Evolutionary conservation across 2,329 filamentous ascomycete species (phyloP).

Genomic region (Sporothrix pseudoabietina): DNA sequence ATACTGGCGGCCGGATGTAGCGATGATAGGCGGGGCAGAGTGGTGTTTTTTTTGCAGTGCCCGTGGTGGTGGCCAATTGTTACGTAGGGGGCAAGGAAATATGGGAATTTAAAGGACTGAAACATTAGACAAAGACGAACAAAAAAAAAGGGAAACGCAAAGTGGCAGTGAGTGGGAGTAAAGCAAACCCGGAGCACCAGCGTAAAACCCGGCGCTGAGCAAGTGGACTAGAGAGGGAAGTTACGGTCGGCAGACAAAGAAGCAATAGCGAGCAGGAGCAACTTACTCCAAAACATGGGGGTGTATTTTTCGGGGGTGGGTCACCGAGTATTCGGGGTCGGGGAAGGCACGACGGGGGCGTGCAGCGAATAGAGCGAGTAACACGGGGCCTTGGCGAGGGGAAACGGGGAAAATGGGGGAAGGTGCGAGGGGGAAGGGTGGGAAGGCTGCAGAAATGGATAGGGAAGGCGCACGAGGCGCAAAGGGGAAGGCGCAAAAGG

Average conservation of each 20-base stretch:
- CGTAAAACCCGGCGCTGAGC: background rate
- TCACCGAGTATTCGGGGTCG: conserved; percentile 13
- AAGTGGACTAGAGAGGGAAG: conserved; percentile 4
- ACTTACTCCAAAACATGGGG: background rate
- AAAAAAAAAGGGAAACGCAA: background rate
- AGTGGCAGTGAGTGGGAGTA: background rate
- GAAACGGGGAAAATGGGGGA: background rate
- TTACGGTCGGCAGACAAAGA: conserved; percentile 3
- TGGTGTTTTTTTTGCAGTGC: background rate
- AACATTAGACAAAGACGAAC: background rate
- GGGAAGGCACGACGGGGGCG: background rate
- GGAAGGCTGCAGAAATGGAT: background rate
- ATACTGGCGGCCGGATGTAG: conserved; percentile 9
- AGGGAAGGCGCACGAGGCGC: background rate
- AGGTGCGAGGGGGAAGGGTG: background rate
- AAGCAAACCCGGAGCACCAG: background rate
- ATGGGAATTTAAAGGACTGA: background rate
- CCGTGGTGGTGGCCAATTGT: conserved; percentile 5
- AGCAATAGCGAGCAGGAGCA: conserved; percentile 5
- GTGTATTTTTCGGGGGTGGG: conserved; percentile 13
- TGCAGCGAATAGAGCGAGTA: conserved; percentile 10
- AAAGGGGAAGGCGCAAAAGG: background rate
- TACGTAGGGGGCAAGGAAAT: background rate
- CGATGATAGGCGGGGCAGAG: background rate
- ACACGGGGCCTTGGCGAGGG: conserved; percentile 12